Evolutionary conservation across 441 rosid species (phyloP), one percentile per base, ranked within the genome.

Genomic region (Jatropha multifida): DNA sequence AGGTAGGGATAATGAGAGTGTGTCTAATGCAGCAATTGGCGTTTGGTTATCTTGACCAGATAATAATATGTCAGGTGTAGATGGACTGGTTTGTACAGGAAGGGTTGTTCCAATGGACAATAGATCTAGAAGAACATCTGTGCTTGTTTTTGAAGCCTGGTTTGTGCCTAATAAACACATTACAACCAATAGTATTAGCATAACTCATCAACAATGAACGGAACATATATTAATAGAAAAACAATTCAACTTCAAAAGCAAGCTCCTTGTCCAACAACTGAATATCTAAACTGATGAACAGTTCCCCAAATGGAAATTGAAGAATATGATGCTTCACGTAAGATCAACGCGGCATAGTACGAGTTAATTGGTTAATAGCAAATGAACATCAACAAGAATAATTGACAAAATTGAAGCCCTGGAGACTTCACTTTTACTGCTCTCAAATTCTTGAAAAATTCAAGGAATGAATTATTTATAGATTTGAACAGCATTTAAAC

Each of bases 41-140:
- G 83, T 49, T 51, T 82, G 84, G 65, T 82, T 84, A 17, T 78
- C 79, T 76, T 82, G 84, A 80, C 75, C 77, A 68, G 87, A 76
- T 77, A 91, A 88, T 83, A 91, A 81, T 51, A 91, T 84, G 77
- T 86, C 96, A 73, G 79, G 18, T 32, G 87, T 69, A 74, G 92
- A 74, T 78, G 92, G 77, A 79, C 69, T 86, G 84, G 73, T 88
- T 78, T 84, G 92, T 56, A 75, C 84, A 27, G 96, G 88, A 73
- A 88, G 81, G 0, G 67, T 38, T 54, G 92, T 81, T 84, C 97
- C 98, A 77, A 94, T 89, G 62, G 99, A 94, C 81, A 94, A 81
- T 70, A 94, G 90, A 88, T 91, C 98, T 76, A 94, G 79, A 59
- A 96, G 88, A 80, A 88, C 89, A 86, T 96, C 98, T 54, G 96